Conservation (phyloP, 2,329 filamentous ascomycete genomes). For the Exophiala phaeomuriformis region DNA sequence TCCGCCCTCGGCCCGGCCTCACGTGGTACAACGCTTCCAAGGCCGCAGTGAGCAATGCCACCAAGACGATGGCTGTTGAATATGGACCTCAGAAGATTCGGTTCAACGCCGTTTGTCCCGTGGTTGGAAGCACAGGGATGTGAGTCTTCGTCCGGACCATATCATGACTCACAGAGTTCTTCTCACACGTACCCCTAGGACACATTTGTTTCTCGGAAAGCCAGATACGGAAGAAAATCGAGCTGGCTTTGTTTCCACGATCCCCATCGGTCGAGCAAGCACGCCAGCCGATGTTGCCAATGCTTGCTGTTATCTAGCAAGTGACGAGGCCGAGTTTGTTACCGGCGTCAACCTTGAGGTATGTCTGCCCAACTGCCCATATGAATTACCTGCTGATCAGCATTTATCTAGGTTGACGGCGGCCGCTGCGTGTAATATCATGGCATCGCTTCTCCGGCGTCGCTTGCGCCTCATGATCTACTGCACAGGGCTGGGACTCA, state of each 20-base stretch:
- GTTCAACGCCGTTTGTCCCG: constrained; percentile 21
- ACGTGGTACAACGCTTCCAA: constrained; percentile 22
- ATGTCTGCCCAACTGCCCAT: neutral
- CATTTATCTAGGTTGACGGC: neutral
- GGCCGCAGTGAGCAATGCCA: constrained; percentile 19
- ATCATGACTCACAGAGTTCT: neutral
- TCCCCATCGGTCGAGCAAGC: constrained; percentile 25
- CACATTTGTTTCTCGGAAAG: constrained; percentile 9
- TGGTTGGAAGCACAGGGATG: constrained; percentile 21
- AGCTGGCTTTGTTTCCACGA: constrained; percentile 13
- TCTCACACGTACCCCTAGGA: neutral
- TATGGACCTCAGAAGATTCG: constrained; percentile 18
- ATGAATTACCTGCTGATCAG: neutral
- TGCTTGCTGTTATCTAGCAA: constrained; percentile 27
- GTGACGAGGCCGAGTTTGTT: constrained; percentile 23
- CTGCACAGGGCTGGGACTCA: no score
- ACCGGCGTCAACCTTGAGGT: constrained; percentile 26
- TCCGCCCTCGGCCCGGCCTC: constrained; percentile 20
- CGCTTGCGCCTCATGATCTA: neutral
- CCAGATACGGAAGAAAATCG: constrained; percentile 14
- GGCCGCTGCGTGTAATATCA: neutral
- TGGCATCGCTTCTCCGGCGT: neutral
- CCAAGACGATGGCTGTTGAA: constrained; percentile 19
- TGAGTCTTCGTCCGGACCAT: neutral
- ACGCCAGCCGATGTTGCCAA: constrained; percentile 28